Evolutionary conservation across 495 filamentous ascomycete genomes (phyloP).

Genomic region (Zalerion maritima): DNA sequence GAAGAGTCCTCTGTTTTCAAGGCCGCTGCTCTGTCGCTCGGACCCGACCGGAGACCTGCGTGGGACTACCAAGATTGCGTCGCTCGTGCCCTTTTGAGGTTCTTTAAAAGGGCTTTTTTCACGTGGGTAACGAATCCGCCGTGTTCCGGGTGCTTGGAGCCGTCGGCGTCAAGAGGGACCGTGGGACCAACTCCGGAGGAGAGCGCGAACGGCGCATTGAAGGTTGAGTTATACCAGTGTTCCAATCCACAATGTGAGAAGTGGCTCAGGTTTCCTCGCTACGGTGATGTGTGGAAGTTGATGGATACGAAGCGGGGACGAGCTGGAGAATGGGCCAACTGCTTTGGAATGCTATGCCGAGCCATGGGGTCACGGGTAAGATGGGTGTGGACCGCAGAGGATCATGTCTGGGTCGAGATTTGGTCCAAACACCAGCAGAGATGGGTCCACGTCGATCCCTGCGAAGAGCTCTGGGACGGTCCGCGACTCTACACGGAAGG

Average conservation of each 20-base stretch:
- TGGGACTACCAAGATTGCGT: constrained; percentile 85
- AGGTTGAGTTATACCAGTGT: constrained; percentile 65
- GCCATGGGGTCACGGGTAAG: constrained; percentile 61
- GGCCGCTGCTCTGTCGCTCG: constrained; percentile 54
- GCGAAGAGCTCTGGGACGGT: constrained; percentile 69
- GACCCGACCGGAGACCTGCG: constrained; percentile 46
- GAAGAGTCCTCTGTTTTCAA: constrained; percentile 60
- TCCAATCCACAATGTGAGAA: constrained; percentile 43
- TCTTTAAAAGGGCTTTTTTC: constrained; percentile 67
- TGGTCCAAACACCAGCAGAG: constrained; percentile 64
- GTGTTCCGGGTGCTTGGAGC: constrained; percentile 50
- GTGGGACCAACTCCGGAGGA: constrained; percentile 61
- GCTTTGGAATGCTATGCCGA: constrained; percentile 74
- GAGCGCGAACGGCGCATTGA: constrained; percentile 52
- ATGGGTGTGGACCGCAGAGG: constrained; percentile 80
- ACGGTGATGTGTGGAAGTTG: constrained; percentile 69
- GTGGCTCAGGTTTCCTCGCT: constrained; percentile 63
- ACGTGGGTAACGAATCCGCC: constrained; percentile 68
- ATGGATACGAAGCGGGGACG: constrained; percentile 56
- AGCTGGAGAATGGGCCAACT: constrained; percentile 72
- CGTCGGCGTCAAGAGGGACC: constrained; percentile 53
- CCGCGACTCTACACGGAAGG: constrained; percentile 66
- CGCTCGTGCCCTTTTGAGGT: constrained; percentile 58
- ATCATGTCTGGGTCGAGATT: constrained; percentile 74
- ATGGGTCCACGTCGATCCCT: constrained; percentile 71